Conservation (phyloP, 2,329 filamentous ascomycete genomes). For the Dactylellina sp. region DNA sequence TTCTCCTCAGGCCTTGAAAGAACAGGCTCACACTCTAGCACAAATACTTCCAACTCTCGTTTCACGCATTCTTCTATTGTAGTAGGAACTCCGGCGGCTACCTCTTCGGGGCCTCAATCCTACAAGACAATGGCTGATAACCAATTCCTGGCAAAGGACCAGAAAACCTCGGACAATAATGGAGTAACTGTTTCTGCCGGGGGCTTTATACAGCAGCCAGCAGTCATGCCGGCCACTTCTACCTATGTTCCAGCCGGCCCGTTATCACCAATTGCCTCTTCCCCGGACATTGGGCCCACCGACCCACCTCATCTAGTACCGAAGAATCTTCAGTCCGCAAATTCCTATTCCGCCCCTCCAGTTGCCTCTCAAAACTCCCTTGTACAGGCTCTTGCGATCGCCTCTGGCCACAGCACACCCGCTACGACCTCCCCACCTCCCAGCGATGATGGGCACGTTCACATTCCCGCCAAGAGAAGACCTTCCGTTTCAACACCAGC, state of each 20-base stretch:
- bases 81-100: conserved; percentile 46
- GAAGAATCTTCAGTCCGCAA: conserved; percentile 16
- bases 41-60: conserved; percentile 54
- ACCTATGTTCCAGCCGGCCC: conserved; percentile 32
- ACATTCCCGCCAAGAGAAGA: conserved; percentile 34
- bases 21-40: conserved; percentile 52
- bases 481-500: conserved; percentile 53
- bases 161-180: conserved; percentile 11
- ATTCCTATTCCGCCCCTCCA: conserved; percentile 29
- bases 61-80: conserved; percentile 53
- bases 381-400: conserved; percentile 25
- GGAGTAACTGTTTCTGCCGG: conserved; percentile 41
- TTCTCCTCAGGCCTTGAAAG: conserved; percentile 46
- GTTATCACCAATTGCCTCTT: conserved; percentile 45
- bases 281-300: conserved; percentile 43
- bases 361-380: conserved; percentile 51
- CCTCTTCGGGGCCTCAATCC: conserved; percentile 50
- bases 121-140: conserved; percentile 40
- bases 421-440: conserved; percentile 41
- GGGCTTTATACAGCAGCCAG: conserved; percentile 54
- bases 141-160: conserved; percentile 16
- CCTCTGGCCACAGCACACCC: conserved; percentile 41
- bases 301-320: conserved; percentile 13
- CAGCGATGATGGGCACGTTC: conserved; percentile 46
- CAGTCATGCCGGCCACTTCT: conserved; percentile 46